Evolutionary conservation across 2,329 filamentous ascomycete genomes (phyloP).

Genomic region (Fusarium annulatum): DNA sequence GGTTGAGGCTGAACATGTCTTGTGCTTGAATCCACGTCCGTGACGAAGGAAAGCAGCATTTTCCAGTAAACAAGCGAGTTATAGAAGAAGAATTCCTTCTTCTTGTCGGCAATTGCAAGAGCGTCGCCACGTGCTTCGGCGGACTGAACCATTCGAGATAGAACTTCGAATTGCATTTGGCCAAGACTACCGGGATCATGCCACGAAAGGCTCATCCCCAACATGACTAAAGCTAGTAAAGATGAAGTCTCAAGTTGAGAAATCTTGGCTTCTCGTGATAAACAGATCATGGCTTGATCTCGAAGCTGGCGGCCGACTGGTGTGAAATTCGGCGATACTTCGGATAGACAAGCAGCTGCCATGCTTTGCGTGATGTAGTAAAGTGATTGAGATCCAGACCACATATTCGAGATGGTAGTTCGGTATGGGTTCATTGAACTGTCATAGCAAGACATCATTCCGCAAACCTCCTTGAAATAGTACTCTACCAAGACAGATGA

Average conservation of each 20-base stretch:
- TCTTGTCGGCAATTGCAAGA: constrained; percentile 28
- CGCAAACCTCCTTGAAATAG: constrained; percentile 72
- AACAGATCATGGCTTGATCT: constrained; percentile 61
- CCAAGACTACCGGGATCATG: constrained; percentile 67
- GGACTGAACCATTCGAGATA: constrained; percentile 28
- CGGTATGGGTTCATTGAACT: constrained; percentile 71
- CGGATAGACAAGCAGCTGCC: constrained; percentile 70
- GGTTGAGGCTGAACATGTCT: constrained; percentile 18
- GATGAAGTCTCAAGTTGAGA: constrained; percentile 62
- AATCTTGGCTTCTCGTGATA: constrained; percentile 62
- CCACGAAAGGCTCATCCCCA: constrained; percentile 70
- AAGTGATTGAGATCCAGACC: constrained; percentile 67
- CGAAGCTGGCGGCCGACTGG: constrained; percentile 59
- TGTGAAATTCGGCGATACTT: constrained; percentile 60
- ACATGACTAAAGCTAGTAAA: constrained; percentile 66
- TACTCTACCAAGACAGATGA: constrained; percentile 69
- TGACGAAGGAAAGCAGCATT: constrained; percentile 44
- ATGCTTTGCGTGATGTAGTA: constrained; percentile 72
- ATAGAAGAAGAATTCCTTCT: constrained; percentile 43
- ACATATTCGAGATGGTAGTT: constrained; percentile 66
- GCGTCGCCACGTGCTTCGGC: constrained; percentile 9
- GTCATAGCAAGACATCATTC: constrained; percentile 72
- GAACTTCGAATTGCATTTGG: constrained; percentile 31
- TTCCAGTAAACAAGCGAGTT: constrained; percentile 45
- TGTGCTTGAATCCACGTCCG: constrained; percentile 25